phyloP scores from a whole-genome alignment of 140 eudicot genomes.

The Bidens hawaiensis region DNA sequence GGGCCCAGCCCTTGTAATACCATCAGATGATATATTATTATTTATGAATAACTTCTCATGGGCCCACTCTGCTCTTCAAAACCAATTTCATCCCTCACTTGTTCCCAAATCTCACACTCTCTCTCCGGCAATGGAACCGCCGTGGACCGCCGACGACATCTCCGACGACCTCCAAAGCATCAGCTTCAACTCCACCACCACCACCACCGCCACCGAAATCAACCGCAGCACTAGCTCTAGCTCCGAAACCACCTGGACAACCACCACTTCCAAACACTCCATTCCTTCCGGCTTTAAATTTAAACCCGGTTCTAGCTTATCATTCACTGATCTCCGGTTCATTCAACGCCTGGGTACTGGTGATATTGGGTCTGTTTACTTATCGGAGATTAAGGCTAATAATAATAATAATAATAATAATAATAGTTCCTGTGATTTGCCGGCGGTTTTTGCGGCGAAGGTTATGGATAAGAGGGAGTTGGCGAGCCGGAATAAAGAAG shows the following conservation, averaged over 20 bases:
- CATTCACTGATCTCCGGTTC: slow-evolving; percentile 68
- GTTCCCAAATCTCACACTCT: not conserved
- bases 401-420: no score
- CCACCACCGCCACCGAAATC: slow-evolving; percentile 59
- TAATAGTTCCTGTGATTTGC: no score
- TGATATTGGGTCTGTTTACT: slow-evolving; percentile 77
- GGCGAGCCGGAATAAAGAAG: slow-evolving; percentile 73
- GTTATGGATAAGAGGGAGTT: slow-evolving; percentile 78
- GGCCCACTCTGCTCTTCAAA: slow-evolving; percentile 28
- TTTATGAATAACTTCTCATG: no score
- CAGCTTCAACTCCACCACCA: no score
- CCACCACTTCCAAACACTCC: no score
- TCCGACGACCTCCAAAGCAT: no score
- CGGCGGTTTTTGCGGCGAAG: slow-evolving; percentile 68
- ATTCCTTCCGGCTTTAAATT: slow-evolving; percentile 38
- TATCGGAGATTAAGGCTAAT: slow-evolving; percentile 50
- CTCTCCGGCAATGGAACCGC: slow-evolving; percentile 34
- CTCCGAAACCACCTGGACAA: slow-evolving; percentile 74
- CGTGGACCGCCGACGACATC: slow-evolving; percentile 70
- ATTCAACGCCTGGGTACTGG: slow-evolving; percentile 84
- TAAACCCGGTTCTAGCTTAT: slow-evolving; percentile 18
- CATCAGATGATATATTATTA: slow-evolving; percentile 5
- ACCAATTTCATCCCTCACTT: slow-evolving; percentile 8
- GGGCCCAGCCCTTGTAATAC: slow-evolving; percentile 12
- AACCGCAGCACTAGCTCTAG: slow-evolving; percentile 76